Evolutionary conservation across 1,284 basidiomycete species (phyloP).

Genomic region (Ceraceosorus guamensis): DNA sequence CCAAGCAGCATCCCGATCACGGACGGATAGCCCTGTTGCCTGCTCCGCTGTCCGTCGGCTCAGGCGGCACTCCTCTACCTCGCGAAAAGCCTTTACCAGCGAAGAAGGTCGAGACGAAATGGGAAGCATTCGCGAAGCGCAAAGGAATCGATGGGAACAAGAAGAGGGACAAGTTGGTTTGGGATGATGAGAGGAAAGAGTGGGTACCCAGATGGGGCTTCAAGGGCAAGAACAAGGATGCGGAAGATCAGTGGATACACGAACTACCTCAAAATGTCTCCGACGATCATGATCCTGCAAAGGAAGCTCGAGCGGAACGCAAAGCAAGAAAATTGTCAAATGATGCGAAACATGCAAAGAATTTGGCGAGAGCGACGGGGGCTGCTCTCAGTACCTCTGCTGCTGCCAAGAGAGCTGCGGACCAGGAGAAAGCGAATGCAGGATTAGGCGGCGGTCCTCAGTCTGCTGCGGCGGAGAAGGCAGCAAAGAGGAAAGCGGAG

Average conservation of each 20-base stretch:
- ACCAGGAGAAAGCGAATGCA: too few species aligned
- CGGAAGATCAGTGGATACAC: conserved; percentile 83
- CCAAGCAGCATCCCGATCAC: conserved; percentile 61
- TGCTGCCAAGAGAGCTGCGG: not conserved
- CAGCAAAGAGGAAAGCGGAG: conserved; percentile 20
- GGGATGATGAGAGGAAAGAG: conserved; percentile 89
- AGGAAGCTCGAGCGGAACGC: conserved; percentile 66
- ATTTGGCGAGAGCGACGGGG: conserved; percentile 59
- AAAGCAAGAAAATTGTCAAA: conserved; percentile 79
- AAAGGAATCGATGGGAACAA: conserved; percentile 77
- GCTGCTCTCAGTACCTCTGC: conserved; percentile 26
- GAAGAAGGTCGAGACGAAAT: conserved; percentile 85
- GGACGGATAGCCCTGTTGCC: conserved; percentile 81
- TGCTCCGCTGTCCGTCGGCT: not conserved
- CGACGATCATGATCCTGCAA: conserved; percentile 67
- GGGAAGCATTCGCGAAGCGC: conserved; percentile 88
- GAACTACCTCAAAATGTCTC: conserved; percentile 76
- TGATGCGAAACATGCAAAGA: conserved; percentile 69
- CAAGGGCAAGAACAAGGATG: conserved; percentile 69
- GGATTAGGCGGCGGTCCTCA: not conserved
- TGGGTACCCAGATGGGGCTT: conserved; percentile 91
- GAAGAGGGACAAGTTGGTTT: conserved; percentile 68
- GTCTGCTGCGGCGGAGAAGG: conserved; percentile 9
- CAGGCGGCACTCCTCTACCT: conserved; percentile 61
- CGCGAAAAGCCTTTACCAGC: conserved; percentile 88